Evolutionary conservation across 768 basidiomycete genomes (phyloP), one percentile per base, ranked within the genome.

Genomic region (Hypsizygus marmoreus): DNA sequence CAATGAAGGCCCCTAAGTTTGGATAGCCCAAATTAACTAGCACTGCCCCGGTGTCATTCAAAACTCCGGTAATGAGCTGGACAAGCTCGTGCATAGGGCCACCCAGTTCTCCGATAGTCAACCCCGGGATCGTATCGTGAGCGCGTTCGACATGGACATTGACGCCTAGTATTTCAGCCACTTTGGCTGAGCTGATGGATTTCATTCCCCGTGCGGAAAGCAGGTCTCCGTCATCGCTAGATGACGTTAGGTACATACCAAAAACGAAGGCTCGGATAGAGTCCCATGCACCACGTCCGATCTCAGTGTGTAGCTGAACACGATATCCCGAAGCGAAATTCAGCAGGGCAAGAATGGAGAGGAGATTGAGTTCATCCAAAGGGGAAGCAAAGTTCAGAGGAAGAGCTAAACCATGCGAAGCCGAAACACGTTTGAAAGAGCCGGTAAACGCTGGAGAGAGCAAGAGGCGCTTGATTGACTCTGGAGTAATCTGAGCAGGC

Each of bases 321-420:
- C 89, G 86, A 63, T 88, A 94, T 26, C 88, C 88, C 1, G 88
- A 89, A 4, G 78, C 88, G 62, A 94, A 90, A 62, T 93, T 93
- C 25, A 95, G 75, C 12, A 93, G 73, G 2, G 84, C 81, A 31
- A 93, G 79, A 6, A 89, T 65, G 34, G 84, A 81, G n/a, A 94
- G 68, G 22, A 94, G 70, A 63, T 92, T 94, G 47, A 95, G 71
- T 66, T 95, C 92, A 32, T 86, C 79, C 4, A 81, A 66, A 14
- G 75, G 65, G 0, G 86, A 85, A 28, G 86, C 71, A 55, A 94
- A 95, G 2, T 84, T 83, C 40, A 95, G 77, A 2, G 92, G 92
- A 46, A 95, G 71, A 5, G 79, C 71, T 39, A 91, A 72, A 22
- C 90, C 90, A 65, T 92, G 88, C 13, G 74, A 65, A 12, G 64